Evolutionary conservation across 805 yeast species (phyloP).

Genomic region (Sugiyamaella chiloensis): DNA sequence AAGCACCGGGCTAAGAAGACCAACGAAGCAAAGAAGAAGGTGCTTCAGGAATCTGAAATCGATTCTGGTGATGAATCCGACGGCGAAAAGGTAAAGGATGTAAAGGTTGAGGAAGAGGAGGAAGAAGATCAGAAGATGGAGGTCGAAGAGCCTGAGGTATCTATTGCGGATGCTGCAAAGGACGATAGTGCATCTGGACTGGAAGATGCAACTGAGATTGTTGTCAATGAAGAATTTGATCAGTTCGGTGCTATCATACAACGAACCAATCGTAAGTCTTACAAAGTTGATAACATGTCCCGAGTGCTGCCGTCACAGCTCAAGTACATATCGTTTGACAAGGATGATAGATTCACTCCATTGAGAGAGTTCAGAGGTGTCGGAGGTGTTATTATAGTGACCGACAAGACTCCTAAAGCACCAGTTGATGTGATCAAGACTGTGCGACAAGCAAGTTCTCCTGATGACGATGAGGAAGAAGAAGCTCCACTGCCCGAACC

Average conservation of each 20-base stretch:
- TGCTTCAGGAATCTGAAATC: slow-evolving; percentile 43
- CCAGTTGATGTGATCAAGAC: slow-evolving; percentile 72
- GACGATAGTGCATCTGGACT: slow-evolving; percentile 49
- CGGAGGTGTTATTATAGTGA: slow-evolving; percentile 35
- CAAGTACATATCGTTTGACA: slow-evolving; percentile 72
- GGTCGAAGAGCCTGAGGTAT: slow-evolving; percentile 19
- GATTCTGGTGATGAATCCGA: slow-evolving; percentile 39
- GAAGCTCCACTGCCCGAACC: slow-evolving; percentile 48
- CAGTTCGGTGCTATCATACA: slow-evolving; percentile 15
- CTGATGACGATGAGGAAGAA: slow-evolving; percentile 61
- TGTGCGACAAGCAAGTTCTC: slow-evolving; percentile 83
- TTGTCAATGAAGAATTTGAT: slow-evolving; percentile 16
- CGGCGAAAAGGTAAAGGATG: slow-evolving; percentile 22
- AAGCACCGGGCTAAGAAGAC: slow-evolving; percentile 82
- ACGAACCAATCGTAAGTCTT: slow-evolving; percentile 33
- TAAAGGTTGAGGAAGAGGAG: slow-evolving; percentile 24
- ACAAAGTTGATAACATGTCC: slow-evolving; percentile 70
- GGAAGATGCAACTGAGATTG: slow-evolving; percentile 28
- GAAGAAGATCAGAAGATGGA: slow-evolving; percentile 30
- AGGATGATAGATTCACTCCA: slow-evolving; percentile 66
- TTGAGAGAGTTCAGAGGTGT: slow-evolving; percentile 68
- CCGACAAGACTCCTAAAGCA: slow-evolving; percentile 30
- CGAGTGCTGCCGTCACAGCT: slow-evolving; percentile 89
- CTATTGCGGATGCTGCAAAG: slow-evolving; percentile 31
- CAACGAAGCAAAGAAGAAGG: slow-evolving; percentile 49